Evolutionary conservation across 2,329 filamentous ascomycete genomes (phyloP), one percentile per base, ranked within the genome.

Genomic region (Penicillium sp.): DNA sequence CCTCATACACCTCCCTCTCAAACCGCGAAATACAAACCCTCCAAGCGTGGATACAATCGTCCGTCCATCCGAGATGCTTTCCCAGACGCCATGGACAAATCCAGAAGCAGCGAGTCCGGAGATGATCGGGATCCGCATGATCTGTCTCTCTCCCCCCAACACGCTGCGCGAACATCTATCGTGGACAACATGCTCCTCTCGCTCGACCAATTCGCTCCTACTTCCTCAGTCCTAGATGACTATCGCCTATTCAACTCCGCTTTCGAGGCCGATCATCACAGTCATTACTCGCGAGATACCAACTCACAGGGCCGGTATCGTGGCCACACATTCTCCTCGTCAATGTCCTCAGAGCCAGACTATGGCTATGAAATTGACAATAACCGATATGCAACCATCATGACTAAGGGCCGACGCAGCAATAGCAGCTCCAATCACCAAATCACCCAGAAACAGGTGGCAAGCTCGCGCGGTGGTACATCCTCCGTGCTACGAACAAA

Each of bases 171-270:
- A 59, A 89, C 95, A 65, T 96, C 91, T 30, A 84, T 99, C 59
- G 89, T 99, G 52, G 87, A 93, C 71, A 95, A 96, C 70, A 93
- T 99, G 86, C 83, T 97, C 53, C 78, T 93, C 57, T 95, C 91
- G 34, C 84, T 99, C 56, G 92, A 95, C 71, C 87, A 92, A 69
- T 83, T 92, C 34, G 77, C 60, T 30, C 55, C 66, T 2, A 60
- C 64, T 11, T 64, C 69, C 31, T 67, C 67, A 3, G 47, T 68
- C 8, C 52, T 71, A 40, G 66, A 68, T 34, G 68, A 71, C 42
- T 66, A 67, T 46, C 64, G 65, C 18, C 54, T 72, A 19, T 70
- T 67, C 50, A 69, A 73, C 54, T 70, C 72, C 18, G 67, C 65
- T 41, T 72, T 72, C 34, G 67, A 72, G 35, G 65, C 69, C 41